Base-by-base conservation (phyloP, 345 rosid genomes). In the Sonneratia alba region DNA sequence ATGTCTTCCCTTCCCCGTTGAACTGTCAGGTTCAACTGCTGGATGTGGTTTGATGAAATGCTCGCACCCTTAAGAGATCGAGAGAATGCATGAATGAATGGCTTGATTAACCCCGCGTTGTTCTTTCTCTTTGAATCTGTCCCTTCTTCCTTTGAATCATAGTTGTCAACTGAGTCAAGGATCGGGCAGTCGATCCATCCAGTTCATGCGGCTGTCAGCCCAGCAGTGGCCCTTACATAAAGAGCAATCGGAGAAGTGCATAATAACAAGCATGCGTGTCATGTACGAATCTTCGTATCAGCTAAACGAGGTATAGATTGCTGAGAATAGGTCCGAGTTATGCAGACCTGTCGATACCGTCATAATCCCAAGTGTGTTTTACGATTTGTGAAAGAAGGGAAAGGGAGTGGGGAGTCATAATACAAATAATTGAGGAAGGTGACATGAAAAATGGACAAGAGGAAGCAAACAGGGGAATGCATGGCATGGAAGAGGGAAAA, bases 371-470 rank as follows among this genome's bases (percentile, higher is more conserved):
- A 27, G 32, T 27, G 32, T 1, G 1, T 1, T 27, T 0, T 27
- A 27, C 32, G 32, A 27, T 27, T 27, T 27, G 32, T 27, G 32
- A 27, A 27, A 27, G 45, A 42, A 9, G 22, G 63, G 63, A 10
- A 22, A n/a, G 13, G 14, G 34, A 22, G 7, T 36, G 12, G 66
- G 32, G 37, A 42, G 45, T 9, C 45, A 42, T 42, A 42, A 11
- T 4, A 1, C 6, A 3, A 62, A 62, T 62, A 62, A 62, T 62
- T 27, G 66, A 27, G 38, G 37, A 27, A 62, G 37, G 18, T 34
- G 38, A 12, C 36, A 27, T 62, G 38, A 22, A 12, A 66, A 37
- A 66, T 66, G 70, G 49, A 67, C 51, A 67, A 67, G 32, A 68
- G 43, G 16, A 68, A 68, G 37, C 66, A 13, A 62, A 62, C 55